Conservation (phyloP, 129 eudicot genomes). For the Saussurea involucrata region DNA sequence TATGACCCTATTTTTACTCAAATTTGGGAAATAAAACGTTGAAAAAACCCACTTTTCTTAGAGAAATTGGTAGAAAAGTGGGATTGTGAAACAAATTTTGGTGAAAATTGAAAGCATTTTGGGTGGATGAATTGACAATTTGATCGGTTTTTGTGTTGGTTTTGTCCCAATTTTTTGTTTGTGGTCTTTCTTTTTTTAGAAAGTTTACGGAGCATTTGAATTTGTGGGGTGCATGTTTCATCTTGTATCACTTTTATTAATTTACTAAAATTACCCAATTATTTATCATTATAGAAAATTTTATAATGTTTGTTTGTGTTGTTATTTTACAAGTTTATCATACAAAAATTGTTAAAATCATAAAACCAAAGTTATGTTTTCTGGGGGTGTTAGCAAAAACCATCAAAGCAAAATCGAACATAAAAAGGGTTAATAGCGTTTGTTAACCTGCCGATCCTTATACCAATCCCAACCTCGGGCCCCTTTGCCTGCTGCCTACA, state of each 20-base stretch:
- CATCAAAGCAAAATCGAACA: too few species aligned
- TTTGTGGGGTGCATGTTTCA: constrained; percentile 23
- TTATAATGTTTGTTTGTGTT: too few species aligned
- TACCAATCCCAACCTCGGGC: too few species aligned
- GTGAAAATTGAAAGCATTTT: constrained; percentile 12
- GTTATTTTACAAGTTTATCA: too few species aligned
- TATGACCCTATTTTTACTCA: not conserved
- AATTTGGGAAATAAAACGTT: not conserved
- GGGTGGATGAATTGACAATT: constrained; percentile 17
- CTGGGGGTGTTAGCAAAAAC: too few species aligned
- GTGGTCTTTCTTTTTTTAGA: constrained; percentile 31
- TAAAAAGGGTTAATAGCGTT: too few species aligned
- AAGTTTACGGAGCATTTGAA: not conserved
- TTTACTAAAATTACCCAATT: not conserved
- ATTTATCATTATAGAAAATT: too few species aligned
- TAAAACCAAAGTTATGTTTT: too few species aligned
- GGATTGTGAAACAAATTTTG: constrained; percentile 6
- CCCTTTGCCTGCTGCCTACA: too few species aligned
- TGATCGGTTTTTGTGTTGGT: constrained; percentile 21
- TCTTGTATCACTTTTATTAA: not conserved
- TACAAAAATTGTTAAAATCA: too few species aligned
- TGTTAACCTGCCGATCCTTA: too few species aligned
- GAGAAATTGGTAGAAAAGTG: constrained; percentile 16
- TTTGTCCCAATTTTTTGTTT: constrained; percentile 17
- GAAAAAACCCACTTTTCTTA: constrained; percentile 9